These are phyloP conservation scores for Microstroma glucosiphilum DNA, from an alignment of 1,284 basidiomycete genomes.

Conservation along the genomic window DNA sequence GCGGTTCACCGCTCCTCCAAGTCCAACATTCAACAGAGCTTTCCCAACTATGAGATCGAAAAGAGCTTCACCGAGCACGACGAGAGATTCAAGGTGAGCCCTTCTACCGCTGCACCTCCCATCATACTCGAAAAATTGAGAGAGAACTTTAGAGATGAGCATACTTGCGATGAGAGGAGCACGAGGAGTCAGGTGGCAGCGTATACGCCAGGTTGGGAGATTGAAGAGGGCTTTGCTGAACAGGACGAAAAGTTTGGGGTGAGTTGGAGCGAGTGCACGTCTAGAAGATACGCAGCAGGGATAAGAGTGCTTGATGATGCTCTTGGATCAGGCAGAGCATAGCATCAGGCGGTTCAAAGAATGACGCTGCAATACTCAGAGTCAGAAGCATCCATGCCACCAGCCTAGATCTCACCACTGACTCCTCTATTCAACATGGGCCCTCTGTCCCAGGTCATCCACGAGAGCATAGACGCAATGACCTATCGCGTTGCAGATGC, in stretches of 20 bases:
- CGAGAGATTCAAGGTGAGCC: slow-evolving; percentile 9
- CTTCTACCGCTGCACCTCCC: not conserved
- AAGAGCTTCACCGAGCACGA: not conserved
- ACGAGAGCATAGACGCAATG: slow-evolving; percentile 13
- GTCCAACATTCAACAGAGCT: not conserved
- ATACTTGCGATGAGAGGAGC: slow-evolving; percentile 15
- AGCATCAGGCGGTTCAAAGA: too few relatives aligned
- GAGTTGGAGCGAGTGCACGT: slow-evolving; percentile 1
- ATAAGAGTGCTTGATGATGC: too few relatives aligned
- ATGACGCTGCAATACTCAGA: too few relatives aligned
- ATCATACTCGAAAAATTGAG: slow-evolving; percentile 12
- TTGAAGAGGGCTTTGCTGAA: slow-evolving; percentile 12
- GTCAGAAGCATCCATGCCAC: too few relatives aligned
- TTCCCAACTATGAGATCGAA: slow-evolving; percentile 3
- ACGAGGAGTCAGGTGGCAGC: slow-evolving; percentile 5
- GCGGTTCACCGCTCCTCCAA: not conserved
- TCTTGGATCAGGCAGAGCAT: too few relatives aligned
- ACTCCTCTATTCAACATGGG: too few relatives aligned
- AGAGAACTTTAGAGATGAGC: slow-evolving; percentile 13
- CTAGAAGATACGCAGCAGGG: too few relatives aligned
- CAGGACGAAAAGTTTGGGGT: slow-evolving; percentile 12
- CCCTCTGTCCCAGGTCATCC: slow-evolving; percentile 2
- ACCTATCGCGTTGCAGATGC: slow-evolving; percentile 13
- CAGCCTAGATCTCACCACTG: too few relatives aligned
- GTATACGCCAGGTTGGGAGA: slow-evolving; percentile 5